Percentiles rank a stretch among this genome's conserved stretches.
These are phyloP conservation scores for Plectranthus barbatus DNA, from an alignment of 257 asterid species.

Conservation along the genomic window DNA sequence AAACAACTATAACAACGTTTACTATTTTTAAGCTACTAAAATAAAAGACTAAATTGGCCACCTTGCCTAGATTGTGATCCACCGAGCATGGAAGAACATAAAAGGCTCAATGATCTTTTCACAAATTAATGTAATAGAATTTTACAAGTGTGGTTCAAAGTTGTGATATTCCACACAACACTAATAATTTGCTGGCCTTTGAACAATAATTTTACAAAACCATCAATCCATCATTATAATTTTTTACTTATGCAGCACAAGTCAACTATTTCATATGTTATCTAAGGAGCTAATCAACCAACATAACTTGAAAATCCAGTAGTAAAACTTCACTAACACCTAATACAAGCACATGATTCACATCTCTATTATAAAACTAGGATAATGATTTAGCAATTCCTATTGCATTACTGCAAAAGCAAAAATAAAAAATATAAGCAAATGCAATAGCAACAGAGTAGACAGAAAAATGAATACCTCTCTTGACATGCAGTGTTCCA, in stretches of 20 bases:
- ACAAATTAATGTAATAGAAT: too few relatives aligned
- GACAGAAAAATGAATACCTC: slow-evolving; percentile 37
- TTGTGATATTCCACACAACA: too few relatives aligned
- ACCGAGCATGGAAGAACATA: too few relatives aligned
- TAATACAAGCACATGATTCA: neutral
- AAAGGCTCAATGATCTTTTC: too few relatives aligned
- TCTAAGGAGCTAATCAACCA: neutral
- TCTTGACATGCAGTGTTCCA: slow-evolving; percentile 96
- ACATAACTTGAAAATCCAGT: neutral
- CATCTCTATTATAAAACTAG: slow-evolving; percentile 7
- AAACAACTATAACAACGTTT: too few relatives aligned
- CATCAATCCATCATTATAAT: neutral
- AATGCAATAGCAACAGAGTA: slow-evolving; percentile 22
- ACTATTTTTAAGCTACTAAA: too few relatives aligned
- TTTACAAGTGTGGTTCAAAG: too few relatives aligned
- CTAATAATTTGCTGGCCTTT: too few relatives aligned
- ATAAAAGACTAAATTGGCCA: too few relatives aligned
- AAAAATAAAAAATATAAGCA: too few relatives aligned
- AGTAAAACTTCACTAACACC: neutral
- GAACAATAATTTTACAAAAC: neutral
- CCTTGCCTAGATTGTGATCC: too few relatives aligned
- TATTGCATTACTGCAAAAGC: slow-evolving; percentile 1
- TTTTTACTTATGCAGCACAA: neutral
- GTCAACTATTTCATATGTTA: neutral
- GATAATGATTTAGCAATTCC: slow-evolving; percentile 6